phyloP scores from a whole-genome alignment of 2,329 filamentous ascomycete species.

The Trichoderma atrobrunneum region DNA sequence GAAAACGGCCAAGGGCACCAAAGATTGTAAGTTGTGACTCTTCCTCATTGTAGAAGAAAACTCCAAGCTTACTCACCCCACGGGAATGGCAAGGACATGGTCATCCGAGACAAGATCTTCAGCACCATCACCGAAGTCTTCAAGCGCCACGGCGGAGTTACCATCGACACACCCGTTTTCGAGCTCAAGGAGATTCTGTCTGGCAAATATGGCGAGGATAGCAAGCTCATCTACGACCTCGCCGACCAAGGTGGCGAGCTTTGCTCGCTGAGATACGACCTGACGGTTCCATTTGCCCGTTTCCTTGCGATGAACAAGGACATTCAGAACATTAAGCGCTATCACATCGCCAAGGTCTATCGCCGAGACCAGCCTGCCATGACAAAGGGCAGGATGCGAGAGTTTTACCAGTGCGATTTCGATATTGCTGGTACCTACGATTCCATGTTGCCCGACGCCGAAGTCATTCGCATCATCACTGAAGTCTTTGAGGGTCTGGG shows the following conservation, averaged over 20 bases:
- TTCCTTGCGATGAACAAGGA: slow-evolving; percentile 89
- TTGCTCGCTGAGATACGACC: slow-evolving; percentile 74
- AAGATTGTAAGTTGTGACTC: slow-evolving; percentile 60
- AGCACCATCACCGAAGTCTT: slow-evolving; percentile 73
- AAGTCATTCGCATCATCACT: slow-evolving; percentile 78
- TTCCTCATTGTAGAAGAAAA: background rate
- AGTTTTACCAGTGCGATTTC: slow-evolving; percentile 97
- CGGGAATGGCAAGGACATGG: slow-evolving; percentile 71
- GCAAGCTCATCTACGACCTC: slow-evolving; percentile 86
- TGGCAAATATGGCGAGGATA: slow-evolving; percentile 90
- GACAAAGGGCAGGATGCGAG: slow-evolving; percentile 87
- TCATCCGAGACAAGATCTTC: slow-evolving; percentile 79
- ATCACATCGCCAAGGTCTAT: slow-evolving; percentile 88
- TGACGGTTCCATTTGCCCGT: slow-evolving; percentile 86
- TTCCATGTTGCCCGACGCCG: slow-evolving; percentile 87
- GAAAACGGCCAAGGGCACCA: slow-evolving; percentile 88
- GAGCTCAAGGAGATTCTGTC: slow-evolving; percentile 83
- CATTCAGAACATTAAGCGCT: slow-evolving; percentile 83
- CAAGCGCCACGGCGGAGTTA: slow-evolving; percentile 77
- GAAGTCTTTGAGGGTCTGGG: slow-evolving; percentile 82
- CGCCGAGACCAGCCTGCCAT: slow-evolving; percentile 57
- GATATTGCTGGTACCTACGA: slow-evolving; percentile 89
- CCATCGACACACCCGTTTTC: slow-evolving; percentile 80
- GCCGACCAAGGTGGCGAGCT: slow-evolving; percentile 81
- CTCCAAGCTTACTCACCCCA: slow-evolving; percentile 32